Base-by-base conservation (phyloP, 805 yeast genomes). In the Starmerella davenportii region DNA sequence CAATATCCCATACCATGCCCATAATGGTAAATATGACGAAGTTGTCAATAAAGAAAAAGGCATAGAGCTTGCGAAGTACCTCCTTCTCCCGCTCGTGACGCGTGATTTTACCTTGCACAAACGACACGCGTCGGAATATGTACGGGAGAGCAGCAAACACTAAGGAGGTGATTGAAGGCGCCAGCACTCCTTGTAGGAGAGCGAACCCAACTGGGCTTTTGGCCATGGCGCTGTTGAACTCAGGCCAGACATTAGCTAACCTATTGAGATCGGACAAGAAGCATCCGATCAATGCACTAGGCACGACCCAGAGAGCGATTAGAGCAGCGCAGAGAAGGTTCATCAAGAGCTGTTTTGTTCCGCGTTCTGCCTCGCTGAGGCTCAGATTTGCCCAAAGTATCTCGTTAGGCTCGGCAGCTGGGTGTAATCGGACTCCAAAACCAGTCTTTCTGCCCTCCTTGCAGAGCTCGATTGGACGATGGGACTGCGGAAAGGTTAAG, bases 201-300 rank as follows among this genome's bases (percentile, higher is more conserved):
- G 63, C 54, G 30, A 58, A 52, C 1, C 53, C 41, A 1, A 46
- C 45, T 1, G 49, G 48, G 40, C 54, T 45, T 5, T 34, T 17
- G 5, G 48, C 41, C 52, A 57, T 48, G 24, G 51, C 54, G 0
- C 28, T 28, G 4, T 50, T 48, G 38, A 61, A 61, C 1, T 47
- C 47, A 1, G 55, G 55, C 62, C 62, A 60, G n/a, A 60, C 47
- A 7, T 43, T 49, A 1, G 60, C 64, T 16, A 61, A 45, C 5
- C 62, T 43, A 21, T 53, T 53, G 35, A 61, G 37, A 35, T 61
- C 59, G 8, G 64, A 49, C 11, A 61, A 25, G 36, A 61, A 61
- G 34, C 62, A 58, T 18, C 64, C 63, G 25, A 61, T 55, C 35
- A 61, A 55, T 2, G 65, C 64, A 39, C 55, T 57, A 3, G 64